Evolutionary conservation across 345 rosid genomes (phyloP), one percentile per base, ranked within the genome.

Genomic region (Salix arbutifolia): DNA sequence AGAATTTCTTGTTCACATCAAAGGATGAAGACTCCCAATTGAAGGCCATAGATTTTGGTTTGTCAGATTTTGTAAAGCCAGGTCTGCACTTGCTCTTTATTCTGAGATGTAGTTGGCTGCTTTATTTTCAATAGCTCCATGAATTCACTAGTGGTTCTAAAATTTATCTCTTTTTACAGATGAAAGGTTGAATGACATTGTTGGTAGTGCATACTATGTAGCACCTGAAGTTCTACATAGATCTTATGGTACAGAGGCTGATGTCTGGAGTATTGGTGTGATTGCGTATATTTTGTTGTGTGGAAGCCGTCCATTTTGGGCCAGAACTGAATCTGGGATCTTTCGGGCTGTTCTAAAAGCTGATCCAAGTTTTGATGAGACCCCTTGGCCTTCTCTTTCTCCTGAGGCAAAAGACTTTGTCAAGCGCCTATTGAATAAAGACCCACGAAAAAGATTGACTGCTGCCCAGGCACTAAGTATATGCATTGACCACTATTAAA

Each of bases 291-390:
- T 96, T 86, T 94, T 96, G 42, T 80, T 96, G 81, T 90, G 99
- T 61, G 98, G 99, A 42, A 91, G 98, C 79, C 94, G 99, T 71
- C 99, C 99, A 71, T 96, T 96, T 82, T 96, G 98, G 99, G 97
- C 99, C 26, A 87, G 97, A 79, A 96, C 98, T 17, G 99, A 96
- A 80, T 96, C 99, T 70, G 99, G 97, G 72, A 94, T 96, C 74
- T 96, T 94, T 80, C 91, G 94, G 8, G 83, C 98, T 8, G 98
- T 96, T 78, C 82, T 94, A 75, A 96, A 96, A 85, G 90, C 95
- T 77, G 98, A 88, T 78, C 99, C 97, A 5, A 87, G 90, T 83
- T 96, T 96, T 64, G 89, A 88, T 73, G 97, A 94, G 80, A 87
- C 87, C 19, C 94, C 99, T 60, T 96, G 99, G 99, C 93, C 98